Percentiles rank a stretch among this genome's conserved stretches.
Conservation (phyloP, 1,284 basidiomycete genomes). For the Microbotryum silenes-acaulis region DNA sequence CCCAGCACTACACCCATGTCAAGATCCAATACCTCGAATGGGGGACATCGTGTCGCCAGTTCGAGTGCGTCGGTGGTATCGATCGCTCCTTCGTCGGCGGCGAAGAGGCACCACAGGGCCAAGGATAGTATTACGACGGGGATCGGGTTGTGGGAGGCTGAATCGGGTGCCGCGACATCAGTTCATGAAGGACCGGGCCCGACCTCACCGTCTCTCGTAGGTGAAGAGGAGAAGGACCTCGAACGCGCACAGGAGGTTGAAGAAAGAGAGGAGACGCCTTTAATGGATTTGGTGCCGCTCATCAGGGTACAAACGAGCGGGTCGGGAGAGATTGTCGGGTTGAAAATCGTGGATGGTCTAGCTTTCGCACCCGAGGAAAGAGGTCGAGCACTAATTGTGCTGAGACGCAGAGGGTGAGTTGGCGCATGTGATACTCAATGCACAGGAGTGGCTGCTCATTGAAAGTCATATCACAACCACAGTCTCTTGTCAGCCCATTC, state of each 20-base stretch:
- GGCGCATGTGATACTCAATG: not conserved
- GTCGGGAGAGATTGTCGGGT: constrained; percentile 11
- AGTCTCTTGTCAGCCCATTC: constrained; percentile 20
- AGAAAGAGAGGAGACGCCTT: not conserved
- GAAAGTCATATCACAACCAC: not conserved
- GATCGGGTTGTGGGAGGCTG: constrained; percentile 30
- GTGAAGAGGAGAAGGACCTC: not conserved
- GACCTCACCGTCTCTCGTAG: too few relatives aligned
- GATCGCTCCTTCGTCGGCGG: not conserved
- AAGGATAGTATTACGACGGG: constrained; percentile 25
- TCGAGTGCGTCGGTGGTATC: not conserved
- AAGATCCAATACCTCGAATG: not conserved
- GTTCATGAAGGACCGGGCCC: not conserved
- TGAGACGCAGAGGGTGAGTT: constrained; percentile 23
- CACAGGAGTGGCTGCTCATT: not conserved
- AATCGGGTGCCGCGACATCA: not conserved
- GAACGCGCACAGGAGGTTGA: not conserved
- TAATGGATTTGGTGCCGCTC: constrained; percentile 4
- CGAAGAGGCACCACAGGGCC: constrained; percentile 6
- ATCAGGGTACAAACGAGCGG: constrained; percentile 10
- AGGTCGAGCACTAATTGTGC: constrained; percentile 3
- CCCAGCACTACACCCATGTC: not conserved
- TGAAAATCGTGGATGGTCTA: constrained; percentile 3
- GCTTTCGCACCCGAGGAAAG: not conserved
- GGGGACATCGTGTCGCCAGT: not conserved